phyloP scores from a whole-genome alignment of 2,329 filamentous ascomycete species.

The Bipolaris cookei region DNA sequence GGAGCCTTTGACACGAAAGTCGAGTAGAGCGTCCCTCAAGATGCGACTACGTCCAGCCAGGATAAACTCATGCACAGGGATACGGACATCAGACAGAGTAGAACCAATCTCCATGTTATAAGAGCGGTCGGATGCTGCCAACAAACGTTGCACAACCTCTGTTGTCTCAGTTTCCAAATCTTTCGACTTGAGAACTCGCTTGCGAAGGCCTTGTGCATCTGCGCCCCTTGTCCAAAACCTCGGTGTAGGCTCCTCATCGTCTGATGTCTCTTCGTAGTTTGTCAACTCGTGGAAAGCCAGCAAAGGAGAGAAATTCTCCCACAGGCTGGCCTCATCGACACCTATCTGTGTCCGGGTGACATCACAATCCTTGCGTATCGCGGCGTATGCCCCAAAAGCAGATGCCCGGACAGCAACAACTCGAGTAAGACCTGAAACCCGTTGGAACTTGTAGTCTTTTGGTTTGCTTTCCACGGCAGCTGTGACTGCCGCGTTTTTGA shows the following conservation, averaged over 20 bases:
- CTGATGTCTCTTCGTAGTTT: constrained; percentile 48
- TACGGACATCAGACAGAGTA: constrained; percentile 68
- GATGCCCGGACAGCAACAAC: constrained; percentile 86
- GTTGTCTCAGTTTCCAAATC: constrained; percentile 70
- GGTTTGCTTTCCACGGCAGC: constrained; percentile 64
- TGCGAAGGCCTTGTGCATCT: constrained; percentile 60
- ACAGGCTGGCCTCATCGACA: constrained; percentile 71
- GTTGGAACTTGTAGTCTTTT: constrained; percentile 95
- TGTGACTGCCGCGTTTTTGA: constrained; percentile 68
- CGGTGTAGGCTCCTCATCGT: constrained; percentile 54
- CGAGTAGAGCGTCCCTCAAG: constrained; percentile 65
- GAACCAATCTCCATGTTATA: constrained; percentile 58
- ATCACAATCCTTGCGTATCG: constrained; percentile 82
- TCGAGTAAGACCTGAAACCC: constrained; percentile 85
- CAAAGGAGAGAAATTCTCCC: constrained; percentile 74
- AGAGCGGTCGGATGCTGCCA: constrained; percentile 49
- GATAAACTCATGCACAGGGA: constrained; percentile 86
- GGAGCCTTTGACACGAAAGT: constrained; percentile 60
- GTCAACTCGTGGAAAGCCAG: constrained; percentile 69
- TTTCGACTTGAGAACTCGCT: constrained; percentile 65
- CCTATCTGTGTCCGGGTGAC: constrained; percentile 75
- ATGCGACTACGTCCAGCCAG: constrained; percentile 75
- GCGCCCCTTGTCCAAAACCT: constrained; percentile 59
- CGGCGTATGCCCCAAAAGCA: constrained; percentile 86
- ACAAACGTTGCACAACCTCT: constrained; percentile 49